A percentile compares a stretch with the other conserved stretches of the same genome.
These are phyloP conservation scores for Nothophytophthora sp. DNA, from an alignment of 352 stramenopile species.

Conservation along the genomic window DNA sequence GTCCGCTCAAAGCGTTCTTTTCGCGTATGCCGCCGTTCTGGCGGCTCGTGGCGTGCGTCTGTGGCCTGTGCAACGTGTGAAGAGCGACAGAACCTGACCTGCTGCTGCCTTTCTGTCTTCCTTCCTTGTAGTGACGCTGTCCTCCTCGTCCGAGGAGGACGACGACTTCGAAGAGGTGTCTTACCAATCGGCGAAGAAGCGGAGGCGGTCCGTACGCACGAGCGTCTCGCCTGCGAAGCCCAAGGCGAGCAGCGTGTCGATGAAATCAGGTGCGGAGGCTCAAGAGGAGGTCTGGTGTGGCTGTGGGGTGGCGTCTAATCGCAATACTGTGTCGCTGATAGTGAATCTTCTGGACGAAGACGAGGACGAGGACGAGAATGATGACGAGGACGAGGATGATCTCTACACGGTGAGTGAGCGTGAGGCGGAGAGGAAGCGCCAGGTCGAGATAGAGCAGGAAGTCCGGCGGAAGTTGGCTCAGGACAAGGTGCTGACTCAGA, in stretches of 20 bases:
- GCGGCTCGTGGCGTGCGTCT: background rate
- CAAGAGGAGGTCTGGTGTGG: background rate
- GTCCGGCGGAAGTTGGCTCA: slow-evolving; percentile 50
- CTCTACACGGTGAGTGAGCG: slow-evolving; percentile 44
- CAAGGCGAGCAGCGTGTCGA: slow-evolving; percentile 15
- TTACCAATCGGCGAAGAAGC: slow-evolving; percentile 21
- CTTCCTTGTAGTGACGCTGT: slow-evolving; percentile 40
- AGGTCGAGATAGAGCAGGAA: slow-evolving; percentile 50
- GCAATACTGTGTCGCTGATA: slow-evolving; percentile 6
- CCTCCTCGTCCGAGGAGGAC: slow-evolving; percentile 36
- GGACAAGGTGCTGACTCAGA: slow-evolving; percentile 63
- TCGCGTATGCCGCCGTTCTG: background rate
- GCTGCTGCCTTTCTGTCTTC: background rate
- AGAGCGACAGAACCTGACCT: background rate
- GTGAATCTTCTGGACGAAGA: slow-evolving; percentile 7
- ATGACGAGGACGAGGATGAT: slow-evolving; percentile 41
- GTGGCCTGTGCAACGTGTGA: background rate
- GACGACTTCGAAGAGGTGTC: slow-evolving; percentile 18
- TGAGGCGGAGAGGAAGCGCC: slow-evolving; percentile 30
- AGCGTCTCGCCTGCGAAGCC: slow-evolving; percentile 9
- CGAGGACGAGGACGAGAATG: too few species aligned
- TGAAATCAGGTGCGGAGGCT: slow-evolving; percentile 11
- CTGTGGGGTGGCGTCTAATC: background rate
- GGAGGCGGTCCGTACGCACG: slow-evolving; percentile 9
- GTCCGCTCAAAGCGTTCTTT: slow-evolving; percentile 2